These are phyloP conservation scores for Pisolithus thermaeus DNA, from an alignment of 1,284 basidiomycete species.

Conservation along the genomic window DNA sequence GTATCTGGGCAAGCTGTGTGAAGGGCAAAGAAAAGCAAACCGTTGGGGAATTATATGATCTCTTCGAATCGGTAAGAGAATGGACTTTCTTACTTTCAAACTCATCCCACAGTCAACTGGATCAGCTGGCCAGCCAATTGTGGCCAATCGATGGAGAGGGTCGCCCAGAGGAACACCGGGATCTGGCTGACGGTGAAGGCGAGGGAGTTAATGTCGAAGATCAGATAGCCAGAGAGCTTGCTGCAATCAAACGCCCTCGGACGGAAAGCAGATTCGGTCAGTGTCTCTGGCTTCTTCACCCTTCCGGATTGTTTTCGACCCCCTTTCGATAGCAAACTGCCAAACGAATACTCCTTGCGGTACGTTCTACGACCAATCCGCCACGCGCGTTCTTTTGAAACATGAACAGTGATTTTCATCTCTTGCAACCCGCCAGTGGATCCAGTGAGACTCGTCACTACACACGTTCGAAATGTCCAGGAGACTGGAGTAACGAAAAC, in stretches of 20 bases:
- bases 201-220: slow-evolving; percentile 53
- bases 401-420: slow-evolving; percentile 62
- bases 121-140: slow-evolving; percentile 60
- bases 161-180: slow-evolving; percentile 13
- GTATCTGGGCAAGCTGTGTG: slow-evolving; percentile 76
- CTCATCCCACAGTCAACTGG: slow-evolving; percentile 7
- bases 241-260: slow-evolving; percentile 60
- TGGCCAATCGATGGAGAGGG: slow-evolving; percentile 46
- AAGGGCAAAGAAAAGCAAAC: slow-evolving; percentile 77
- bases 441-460: slow-evolving; percentile 65
- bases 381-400: too few relatives aligned
- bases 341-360: slow-evolving; percentile 74
- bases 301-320: not conserved
- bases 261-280: slow-evolving; percentile 61
- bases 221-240: slow-evolving; percentile 65
- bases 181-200: slow-evolving; percentile 30
- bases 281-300: slow-evolving; percentile 14
- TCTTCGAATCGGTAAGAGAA: slow-evolving; percentile 61
- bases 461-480: slow-evolving; percentile 58
- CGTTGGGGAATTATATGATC: slow-evolving; percentile 67
- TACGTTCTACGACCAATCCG: slow-evolving; percentile 26
- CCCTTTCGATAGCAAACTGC: slow-evolving; percentile 50
- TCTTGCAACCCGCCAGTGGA: slow-evolving; percentile 72
- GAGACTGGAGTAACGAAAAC: slow-evolving; percentile 60
- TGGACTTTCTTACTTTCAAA: not conserved